Base-by-base conservation (phyloP, 1,284 basidiomycete species). In the Irpex lacteus region DNA sequence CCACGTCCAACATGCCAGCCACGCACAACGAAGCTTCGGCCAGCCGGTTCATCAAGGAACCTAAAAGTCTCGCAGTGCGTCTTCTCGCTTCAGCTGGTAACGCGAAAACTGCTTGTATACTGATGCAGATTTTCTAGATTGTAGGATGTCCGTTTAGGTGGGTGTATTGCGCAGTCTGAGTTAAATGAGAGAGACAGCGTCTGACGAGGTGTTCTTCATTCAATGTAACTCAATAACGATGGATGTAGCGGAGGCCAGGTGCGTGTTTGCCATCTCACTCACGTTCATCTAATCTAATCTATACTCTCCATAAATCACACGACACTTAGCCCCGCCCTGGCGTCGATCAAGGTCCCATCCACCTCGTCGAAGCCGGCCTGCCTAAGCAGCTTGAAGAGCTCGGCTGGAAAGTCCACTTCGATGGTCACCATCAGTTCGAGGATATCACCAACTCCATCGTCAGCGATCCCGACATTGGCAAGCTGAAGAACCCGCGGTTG, bases 311-410 rank as follows among this genome's bases (percentile, higher is more conserved):
- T 11, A 9, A 11, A 11, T 15, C 40, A 9, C 40, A 9, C 15
- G 8, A 44, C 15, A 44, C 40, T 7, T 44, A 87, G 91, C 83
- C 90, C 15, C 88, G 86, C 75, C 75, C 86, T 32, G 96, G 96
- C 38, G 95, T 98, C n/a, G 96, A 98, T 78, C 83, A 89, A 69
- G 96, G 92, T 47, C 95, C 96, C 4, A 94, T 95, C 70, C 86
- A 89, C 71, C 84, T 98, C 66, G 89, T 98, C 62, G 79, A 93
- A 74, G 92, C 93, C 2, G 96, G 96, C 0, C 85, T 98, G 59
- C 74, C 91, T 56, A 75, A 87, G 15, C 94, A 97, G 74, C 85
- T 98, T 60, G 76, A 84, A 60, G 80, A 81, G 9, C 87, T 99
- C 32, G 96, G 95, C 58, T 98, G 95, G 95, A 82, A 88, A 32